Percentiles rank a stretch among this genome's conserved stretches.
Conservation (phyloP, 2,329 filamentous ascomycete genomes). For the Pyrenophora tritici-repentis region DNA sequence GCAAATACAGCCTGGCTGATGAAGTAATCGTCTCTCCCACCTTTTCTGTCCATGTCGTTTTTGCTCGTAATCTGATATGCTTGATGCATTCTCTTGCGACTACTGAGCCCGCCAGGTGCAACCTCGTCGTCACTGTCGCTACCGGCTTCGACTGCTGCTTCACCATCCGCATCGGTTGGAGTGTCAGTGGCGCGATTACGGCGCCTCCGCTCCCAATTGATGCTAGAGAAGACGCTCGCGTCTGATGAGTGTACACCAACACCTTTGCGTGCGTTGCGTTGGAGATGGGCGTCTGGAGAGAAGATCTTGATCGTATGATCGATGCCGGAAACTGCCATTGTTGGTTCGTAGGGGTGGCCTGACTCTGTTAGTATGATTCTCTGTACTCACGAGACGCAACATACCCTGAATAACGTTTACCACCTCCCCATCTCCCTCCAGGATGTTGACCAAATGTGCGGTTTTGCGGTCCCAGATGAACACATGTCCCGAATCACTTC, state of each 20-base stretch:
- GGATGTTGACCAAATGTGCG: slow-evolving; percentile 64
- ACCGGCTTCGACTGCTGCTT: slow-evolving; percentile 10
- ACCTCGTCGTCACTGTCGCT: slow-evolving; percentile 46
- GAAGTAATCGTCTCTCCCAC: slow-evolving; percentile 62
- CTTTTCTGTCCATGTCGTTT: slow-evolving; percentile 65
- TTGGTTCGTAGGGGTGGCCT: slow-evolving; percentile 70
- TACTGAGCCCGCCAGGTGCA: slow-evolving; percentile 55
- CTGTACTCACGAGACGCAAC: neutral
- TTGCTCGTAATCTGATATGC: slow-evolving; percentile 65
- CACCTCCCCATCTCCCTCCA: slow-evolving; percentile 70
- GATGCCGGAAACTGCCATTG: slow-evolving; percentile 69
- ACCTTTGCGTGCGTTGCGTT: slow-evolving; percentile 61
- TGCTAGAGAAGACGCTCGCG: slow-evolving; percentile 49
- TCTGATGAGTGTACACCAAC: slow-evolving; percentile 61
- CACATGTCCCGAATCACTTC: slow-evolving; percentile 68
- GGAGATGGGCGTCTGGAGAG: slow-evolving; percentile 62
- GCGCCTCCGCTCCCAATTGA: slow-evolving; percentile 35
- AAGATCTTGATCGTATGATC: slow-evolving; percentile 73
- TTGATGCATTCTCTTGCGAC: slow-evolving; percentile 63
- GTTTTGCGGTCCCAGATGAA: slow-evolving; percentile 73
- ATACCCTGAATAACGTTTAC: slow-evolving; percentile 70
- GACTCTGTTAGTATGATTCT: slow-evolving; percentile 15
- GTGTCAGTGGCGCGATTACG: slow-evolving; percentile 7
- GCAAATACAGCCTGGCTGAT: slow-evolving; percentile 54
- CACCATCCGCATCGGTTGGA: neutral